Evolutionary conservation across 805 yeast species (phyloP).

Genomic region (Komagataella kurtzmanii): DNA sequence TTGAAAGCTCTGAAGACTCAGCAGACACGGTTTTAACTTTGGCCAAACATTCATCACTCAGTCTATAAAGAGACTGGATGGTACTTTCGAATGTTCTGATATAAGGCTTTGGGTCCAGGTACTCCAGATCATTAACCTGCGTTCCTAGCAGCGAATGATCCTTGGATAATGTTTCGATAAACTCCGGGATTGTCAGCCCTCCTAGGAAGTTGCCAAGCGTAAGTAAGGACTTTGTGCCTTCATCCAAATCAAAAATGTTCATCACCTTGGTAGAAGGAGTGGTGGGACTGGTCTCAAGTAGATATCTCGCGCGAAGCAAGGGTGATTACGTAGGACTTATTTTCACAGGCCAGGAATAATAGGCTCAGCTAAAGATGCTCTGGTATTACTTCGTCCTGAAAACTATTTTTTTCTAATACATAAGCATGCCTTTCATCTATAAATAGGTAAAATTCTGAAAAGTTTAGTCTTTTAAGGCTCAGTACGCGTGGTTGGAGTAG

Average conservation of each 20-base stretch:
- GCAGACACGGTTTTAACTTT: slow-evolving; percentile 9
- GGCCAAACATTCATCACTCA: slow-evolving; percentile 41
- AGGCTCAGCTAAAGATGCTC: too few relatives aligned
- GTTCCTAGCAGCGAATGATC: slow-evolving; percentile 43
- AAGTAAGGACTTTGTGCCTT: slow-evolving; percentile 41
- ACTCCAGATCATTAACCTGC: slow-evolving; percentile 35
- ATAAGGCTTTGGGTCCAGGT: slow-evolving; percentile 85
- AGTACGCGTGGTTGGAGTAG: not conserved
- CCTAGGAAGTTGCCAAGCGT: slow-evolving; percentile 51
- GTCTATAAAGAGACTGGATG: slow-evolving; percentile 49
- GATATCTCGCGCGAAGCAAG: not conserved
- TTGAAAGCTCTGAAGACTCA: slow-evolving; percentile 26
- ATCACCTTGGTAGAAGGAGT: not conserved
- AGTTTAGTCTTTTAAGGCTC: not conserved
- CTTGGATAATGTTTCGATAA: slow-evolving; percentile 66
- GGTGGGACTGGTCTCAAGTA: not conserved
- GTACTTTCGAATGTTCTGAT: slow-evolving; percentile 88
- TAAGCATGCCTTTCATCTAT: too few relatives aligned
- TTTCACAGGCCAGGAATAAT: too few relatives aligned
- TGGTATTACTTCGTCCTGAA: too few relatives aligned
- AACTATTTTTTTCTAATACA: too few relatives aligned
- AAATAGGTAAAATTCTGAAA: too few relatives aligned
- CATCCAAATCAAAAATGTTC: slow-evolving; percentile 21
- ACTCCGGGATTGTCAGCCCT: slow-evolving; percentile 63
- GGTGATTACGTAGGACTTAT: not conserved